These are phyloP conservation scores for Mycena galopus DNA, from an alignment of 768 basidiomycete species.

Conservation along the genomic window DNA sequence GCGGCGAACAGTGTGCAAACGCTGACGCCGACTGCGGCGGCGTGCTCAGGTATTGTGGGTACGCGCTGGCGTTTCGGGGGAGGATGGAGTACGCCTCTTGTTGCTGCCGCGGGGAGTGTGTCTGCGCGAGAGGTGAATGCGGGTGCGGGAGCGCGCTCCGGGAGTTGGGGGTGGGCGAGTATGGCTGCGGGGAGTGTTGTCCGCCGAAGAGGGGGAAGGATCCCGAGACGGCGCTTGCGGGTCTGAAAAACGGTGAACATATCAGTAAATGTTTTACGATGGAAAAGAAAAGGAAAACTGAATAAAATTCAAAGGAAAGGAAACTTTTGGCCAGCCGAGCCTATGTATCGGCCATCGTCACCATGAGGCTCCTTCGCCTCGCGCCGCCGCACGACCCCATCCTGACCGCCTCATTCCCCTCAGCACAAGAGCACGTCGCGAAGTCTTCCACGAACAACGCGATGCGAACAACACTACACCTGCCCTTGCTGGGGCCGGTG, in stretches of 20 bases:
- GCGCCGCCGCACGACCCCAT: too few relatives aligned
- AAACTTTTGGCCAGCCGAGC: too few relatives aligned
- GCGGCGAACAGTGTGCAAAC: too few relatives aligned
- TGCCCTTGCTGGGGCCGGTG: too few relatives aligned
- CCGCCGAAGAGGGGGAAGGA: conserved; percentile 37
- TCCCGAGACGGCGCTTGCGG: conserved; percentile 19
- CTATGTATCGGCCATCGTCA: too few relatives aligned
- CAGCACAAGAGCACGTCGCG: too few relatives aligned
- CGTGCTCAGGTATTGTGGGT: not conserved
- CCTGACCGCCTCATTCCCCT: too few relatives aligned
- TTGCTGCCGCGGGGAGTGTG: too few relatives aligned
- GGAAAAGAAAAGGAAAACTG: not conserved
- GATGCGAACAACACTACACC: too few relatives aligned
- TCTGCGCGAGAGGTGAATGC: not conserved
- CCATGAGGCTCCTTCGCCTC: too few relatives aligned
- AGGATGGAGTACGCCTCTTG: not conserved
- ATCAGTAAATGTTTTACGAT: not conserved
- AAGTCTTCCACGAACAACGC: too few relatives aligned
- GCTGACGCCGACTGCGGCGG: not conserved
- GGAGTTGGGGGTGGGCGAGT: not conserved
- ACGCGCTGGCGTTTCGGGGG: not conserved
- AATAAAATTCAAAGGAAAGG: not conserved
- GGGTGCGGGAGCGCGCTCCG: not conserved
- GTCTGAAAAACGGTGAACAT: not conserved
- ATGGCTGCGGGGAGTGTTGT: conserved; percentile 29